These are phyloP conservation scores for Tolypocladium endophyticum DNA, from an alignment of 2,329 filamentous ascomycete species.

Conservation along the genomic window DNA sequence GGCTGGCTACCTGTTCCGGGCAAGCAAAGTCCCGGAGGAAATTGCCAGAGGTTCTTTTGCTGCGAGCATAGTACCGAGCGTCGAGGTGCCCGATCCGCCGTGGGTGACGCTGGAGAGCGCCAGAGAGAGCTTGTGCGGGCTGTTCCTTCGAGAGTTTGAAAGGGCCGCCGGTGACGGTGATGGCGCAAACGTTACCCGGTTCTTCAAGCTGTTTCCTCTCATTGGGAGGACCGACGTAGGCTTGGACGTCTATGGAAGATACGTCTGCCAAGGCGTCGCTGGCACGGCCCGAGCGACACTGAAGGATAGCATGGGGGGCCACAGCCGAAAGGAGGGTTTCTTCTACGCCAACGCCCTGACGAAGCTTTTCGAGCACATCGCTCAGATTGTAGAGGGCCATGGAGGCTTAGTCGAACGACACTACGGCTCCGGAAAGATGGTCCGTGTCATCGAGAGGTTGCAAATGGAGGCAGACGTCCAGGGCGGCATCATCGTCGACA, in stretches of 20 bases:
- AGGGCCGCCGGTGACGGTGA: conserved; percentile 82
- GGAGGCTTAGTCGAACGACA: conserved; percentile 85
- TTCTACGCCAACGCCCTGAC: conserved; percentile 90
- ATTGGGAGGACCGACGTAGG: conserved; percentile 85
- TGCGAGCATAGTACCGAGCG: conserved; percentile 83
- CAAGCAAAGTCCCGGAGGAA: conserved; percentile 66
- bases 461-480: conserved; percentile 95
- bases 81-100: conserved; percentile 88
- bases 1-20: conserved; percentile 77
- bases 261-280: conserved; percentile 92
- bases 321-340: conserved; percentile 56
- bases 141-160: conserved; percentile 93
- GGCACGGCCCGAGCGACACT: conserved; percentile 71
- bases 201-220: conserved; percentile 95
- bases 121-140: conserved; percentile 75
- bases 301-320: conserved; percentile 49
- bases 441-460: conserved; percentile 80
- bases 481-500: conserved; percentile 89
- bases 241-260: conserved; percentile 87
- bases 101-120: conserved; percentile 78
- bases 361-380: conserved; percentile 93
- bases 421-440: conserved; percentile 89
- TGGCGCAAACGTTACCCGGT: conserved; percentile 79
- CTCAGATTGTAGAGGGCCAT: conserved; percentile 89
- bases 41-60: conserved; percentile 82